A percentile compares a stretch with the other conserved stretches of the same genome.
phyloP scores from a whole-genome alignment of 805 yeast genomes.

The Tetrapisispora phaffii region DNA sequence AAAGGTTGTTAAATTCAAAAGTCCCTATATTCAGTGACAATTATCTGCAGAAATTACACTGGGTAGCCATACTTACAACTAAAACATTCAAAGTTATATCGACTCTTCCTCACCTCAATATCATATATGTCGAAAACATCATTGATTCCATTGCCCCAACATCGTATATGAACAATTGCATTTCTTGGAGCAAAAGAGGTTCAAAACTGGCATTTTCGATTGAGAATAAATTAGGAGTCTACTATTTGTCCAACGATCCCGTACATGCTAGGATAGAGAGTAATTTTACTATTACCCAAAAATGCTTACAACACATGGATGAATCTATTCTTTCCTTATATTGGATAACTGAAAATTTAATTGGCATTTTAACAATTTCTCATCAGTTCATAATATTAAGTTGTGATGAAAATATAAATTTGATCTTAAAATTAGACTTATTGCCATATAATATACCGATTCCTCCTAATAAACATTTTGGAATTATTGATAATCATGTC shows the following conservation, averaged over 20 bases:
- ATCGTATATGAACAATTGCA: conserved; percentile 1
- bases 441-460: conserved; percentile 17
- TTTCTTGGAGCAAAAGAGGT: conserved; percentile 2
- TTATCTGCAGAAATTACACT: conserved; percentile 4
- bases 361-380: conserved; percentile 22
- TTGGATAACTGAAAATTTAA: conserved; percentile 18
- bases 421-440: conserved; percentile 16
- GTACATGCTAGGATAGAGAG: background rate
- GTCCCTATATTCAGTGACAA: conserved; percentile 7
- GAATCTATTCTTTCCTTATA: conserved; percentile 16
- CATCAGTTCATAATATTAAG: conserved; percentile 19
- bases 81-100: conserved; percentile 14
- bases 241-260: background rate
- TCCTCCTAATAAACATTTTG: conserved; percentile 21
- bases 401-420: conserved; percentile 3
- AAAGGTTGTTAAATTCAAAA: conserved; percentile 7
- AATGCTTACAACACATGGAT: background rate
- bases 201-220: conserved; percentile 15
- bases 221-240: conserved; percentile 7
- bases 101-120: conserved; percentile 7
- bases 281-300: background rate
- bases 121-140: conserved; percentile 6
- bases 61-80: conserved; percentile 20
- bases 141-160: background rate
- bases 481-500: conserved; percentile 13